Evolutionary conservation across 495 filamentous ascomycete species (phyloP).

Genomic region (Cercophora sp.): DNA sequence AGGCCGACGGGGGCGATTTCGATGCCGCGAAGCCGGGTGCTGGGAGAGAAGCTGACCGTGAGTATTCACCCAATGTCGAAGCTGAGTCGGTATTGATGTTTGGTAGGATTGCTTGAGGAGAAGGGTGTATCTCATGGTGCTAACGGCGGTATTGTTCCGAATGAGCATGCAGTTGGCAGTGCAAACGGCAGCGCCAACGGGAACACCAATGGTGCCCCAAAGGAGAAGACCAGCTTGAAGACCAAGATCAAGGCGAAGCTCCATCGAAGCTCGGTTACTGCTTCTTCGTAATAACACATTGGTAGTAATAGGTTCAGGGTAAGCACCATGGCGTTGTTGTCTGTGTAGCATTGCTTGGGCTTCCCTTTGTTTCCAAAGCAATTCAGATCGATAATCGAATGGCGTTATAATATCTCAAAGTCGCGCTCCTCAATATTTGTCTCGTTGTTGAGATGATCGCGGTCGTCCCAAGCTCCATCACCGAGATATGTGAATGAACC

Average conservation of each 20-base stretch:
- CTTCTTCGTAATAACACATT: neutral
- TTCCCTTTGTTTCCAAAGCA: too few species aligned
- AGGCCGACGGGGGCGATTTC: slow-evolving; percentile 63
- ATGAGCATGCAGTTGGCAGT: neutral
- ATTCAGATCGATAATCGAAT: too few species aligned
- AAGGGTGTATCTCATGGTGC: slow-evolving; percentile 29
- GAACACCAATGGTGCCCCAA: slow-evolving; percentile 11
- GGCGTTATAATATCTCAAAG: too few species aligned
- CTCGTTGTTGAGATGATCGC: too few species aligned
- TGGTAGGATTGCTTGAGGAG: slow-evolving; percentile 39
- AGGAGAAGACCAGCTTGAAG: slow-evolving; percentile 33
- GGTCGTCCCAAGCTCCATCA: too few species aligned
- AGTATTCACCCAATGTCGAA: too few species aligned
- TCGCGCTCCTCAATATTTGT: too few species aligned
- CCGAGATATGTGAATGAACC: too few species aligned
- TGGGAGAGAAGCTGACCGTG: slow-evolving; percentile 61
- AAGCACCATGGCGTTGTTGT: too few species aligned
- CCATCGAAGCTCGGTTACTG: slow-evolving; percentile 16
- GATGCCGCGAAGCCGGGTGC: slow-evolving; percentile 61
- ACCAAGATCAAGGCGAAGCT: slow-evolving; percentile 45
- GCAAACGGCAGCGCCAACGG: neutral
- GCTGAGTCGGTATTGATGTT: too few species aligned
- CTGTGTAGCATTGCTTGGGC: too few species aligned
- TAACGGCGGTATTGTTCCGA: slow-evolving; percentile 1
- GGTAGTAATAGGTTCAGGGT: too few species aligned